phyloP scores from a whole-genome alignment of 2,329 filamentous ascomycete species.

The Paracamarosporium sp. region DNA sequence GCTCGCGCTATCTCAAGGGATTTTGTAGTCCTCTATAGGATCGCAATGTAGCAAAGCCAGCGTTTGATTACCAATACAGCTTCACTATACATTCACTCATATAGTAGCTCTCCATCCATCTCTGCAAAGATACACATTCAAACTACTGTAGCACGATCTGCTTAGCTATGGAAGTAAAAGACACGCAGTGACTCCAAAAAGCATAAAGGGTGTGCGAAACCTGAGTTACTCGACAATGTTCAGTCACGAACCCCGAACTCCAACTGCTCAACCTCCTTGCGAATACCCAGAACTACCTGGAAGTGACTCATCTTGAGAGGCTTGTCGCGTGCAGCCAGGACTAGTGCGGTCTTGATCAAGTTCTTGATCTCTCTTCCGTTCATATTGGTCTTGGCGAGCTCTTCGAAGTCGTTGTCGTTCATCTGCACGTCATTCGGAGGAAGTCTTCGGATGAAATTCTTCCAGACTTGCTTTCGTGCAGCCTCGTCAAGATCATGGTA shows the following conservation, averaged over 20 bases:
- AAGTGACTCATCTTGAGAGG: background rate
- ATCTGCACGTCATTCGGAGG: background rate
- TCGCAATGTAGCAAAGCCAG: too few species aligned
- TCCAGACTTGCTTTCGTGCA: slow-evolving; percentile 12
- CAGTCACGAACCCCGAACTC: background rate
- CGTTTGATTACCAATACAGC: too few species aligned
- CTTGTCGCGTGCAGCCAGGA: background rate
- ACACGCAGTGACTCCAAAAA: background rate
- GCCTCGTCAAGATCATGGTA: slow-evolving; percentile 8
- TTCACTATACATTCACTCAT: too few species aligned
- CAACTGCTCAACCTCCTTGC: background rate
- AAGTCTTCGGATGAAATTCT: slow-evolving; percentile 3
- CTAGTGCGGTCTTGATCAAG: slow-evolving; percentile 2
- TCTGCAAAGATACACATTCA: too few species aligned
- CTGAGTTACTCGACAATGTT: background rate
- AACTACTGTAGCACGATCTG: too few species aligned
- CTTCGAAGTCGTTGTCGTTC: background rate
- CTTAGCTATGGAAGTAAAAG: too few species aligned
- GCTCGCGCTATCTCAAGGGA: too few species aligned
- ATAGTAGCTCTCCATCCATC: too few species aligned
- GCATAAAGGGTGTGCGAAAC: background rate
- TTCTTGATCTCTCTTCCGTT: slow-evolving; percentile 5
- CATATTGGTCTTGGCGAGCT: background rate
- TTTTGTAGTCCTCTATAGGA: too few species aligned
- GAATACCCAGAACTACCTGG: background rate